These are phyloP conservation scores for Oryza punctata DNA, from an alignment of 176 grass and related monocot species.

Conservation along the genomic window DNA sequence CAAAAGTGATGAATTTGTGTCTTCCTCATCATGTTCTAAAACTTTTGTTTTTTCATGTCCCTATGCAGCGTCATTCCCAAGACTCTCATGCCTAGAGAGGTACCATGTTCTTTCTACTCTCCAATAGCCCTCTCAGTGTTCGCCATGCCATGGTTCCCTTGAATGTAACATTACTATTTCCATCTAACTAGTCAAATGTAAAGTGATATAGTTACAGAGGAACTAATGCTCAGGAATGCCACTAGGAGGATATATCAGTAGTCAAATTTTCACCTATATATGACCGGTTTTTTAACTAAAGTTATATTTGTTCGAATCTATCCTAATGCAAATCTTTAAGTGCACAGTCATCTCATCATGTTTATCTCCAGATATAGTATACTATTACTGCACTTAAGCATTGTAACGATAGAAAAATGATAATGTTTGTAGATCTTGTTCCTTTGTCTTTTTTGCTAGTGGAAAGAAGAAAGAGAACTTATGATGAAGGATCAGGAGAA, in stretches of 20 bases:
- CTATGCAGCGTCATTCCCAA: constrained; percentile 61
- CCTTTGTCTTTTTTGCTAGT: constrained; percentile 29
- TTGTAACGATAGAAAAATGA: constrained; percentile 6
- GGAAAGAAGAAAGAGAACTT: constrained; percentile 38
- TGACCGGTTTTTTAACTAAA: background rate
- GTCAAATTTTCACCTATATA: background rate
- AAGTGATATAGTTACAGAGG: too few relatives aligned
- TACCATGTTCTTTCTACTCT: constrained; percentile 34
- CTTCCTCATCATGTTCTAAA: background rate
- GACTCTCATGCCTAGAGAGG: constrained; percentile 63
- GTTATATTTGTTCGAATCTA: background rate
- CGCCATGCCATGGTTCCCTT: constrained; percentile 14
- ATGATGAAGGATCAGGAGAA: constrained; percentile 43
- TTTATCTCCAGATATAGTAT: constrained; percentile 20
- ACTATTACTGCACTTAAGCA: constrained; percentile 5
- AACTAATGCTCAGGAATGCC: background rate
- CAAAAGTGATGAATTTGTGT: constrained; percentile 23
- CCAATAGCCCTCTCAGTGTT: constrained; percentile 5
- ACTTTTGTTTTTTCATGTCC: constrained; percentile 39
- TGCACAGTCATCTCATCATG: background rate
- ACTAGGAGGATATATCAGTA: background rate
- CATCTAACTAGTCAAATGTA: background rate
- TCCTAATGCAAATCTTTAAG: background rate
- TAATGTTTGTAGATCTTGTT: constrained; percentile 26
- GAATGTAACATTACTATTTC: background rate